A percentile compares a stretch with the other conserved stretches of the same genome.
Evolutionary conservation across 2,329 filamentous ascomycete genomes (phyloP).

Genomic region (Talaromyces sp.): DNA sequence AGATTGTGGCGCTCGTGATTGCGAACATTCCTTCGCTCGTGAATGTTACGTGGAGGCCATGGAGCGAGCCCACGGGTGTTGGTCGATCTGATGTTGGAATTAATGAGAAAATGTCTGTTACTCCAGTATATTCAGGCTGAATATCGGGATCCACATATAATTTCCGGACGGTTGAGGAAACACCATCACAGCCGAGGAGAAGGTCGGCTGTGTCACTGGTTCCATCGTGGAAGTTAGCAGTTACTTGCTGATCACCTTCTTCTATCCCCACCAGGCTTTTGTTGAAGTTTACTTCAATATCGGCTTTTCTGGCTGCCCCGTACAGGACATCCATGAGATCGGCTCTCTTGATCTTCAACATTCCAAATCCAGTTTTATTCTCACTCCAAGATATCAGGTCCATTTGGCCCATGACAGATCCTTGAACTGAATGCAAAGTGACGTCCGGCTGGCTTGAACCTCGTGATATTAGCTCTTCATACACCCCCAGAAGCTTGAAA

Average conservation of each 20-base stretch:
- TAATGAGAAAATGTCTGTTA: constrained; percentile 20
- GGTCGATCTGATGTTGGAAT: constrained; percentile 8
- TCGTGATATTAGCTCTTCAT: not conserved
- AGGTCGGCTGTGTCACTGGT: constrained; percentile 20
- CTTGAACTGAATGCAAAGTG: not conserved
- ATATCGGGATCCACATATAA: constrained; percentile 22
- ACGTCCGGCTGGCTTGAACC: not conserved
- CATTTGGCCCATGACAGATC: not conserved
- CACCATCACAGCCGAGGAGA: constrained; percentile 35
- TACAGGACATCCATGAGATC: constrained; percentile 24
- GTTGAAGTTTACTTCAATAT: constrained; percentile 20
- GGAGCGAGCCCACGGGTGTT: constrained; percentile 7
- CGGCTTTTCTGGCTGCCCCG: constrained; percentile 14
- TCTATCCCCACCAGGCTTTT: constrained; percentile 17
- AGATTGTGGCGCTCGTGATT: no score
- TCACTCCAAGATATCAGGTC: not conserved
- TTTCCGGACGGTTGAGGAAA: constrained; percentile 31
- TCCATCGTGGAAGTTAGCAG: constrained; percentile 23
- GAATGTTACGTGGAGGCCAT: constrained; percentile 18
- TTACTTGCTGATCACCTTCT: constrained; percentile 17
- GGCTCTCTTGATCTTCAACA: constrained; percentile 22
- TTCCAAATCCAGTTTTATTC: constrained; percentile 22
- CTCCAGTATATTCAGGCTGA: constrained; percentile 30
- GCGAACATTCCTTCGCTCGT: no score
- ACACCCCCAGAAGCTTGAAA: constrained; percentile 17